Conservation (phyloP, 805 yeast genomes). For the Candida schatavii region DNA sequence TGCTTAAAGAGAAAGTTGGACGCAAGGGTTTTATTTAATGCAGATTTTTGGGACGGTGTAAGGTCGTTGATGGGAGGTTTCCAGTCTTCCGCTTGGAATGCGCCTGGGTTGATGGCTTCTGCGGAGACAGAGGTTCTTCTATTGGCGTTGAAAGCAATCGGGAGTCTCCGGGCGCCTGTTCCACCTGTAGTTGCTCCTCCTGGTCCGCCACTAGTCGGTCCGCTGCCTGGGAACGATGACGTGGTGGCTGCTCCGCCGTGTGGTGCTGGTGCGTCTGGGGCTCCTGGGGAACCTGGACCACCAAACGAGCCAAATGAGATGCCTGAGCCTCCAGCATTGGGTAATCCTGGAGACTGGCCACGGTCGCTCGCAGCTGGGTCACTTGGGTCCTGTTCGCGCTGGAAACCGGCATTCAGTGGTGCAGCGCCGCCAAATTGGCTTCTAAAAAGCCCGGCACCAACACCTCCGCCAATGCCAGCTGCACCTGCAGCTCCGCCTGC, state of each 20-base stretch:
- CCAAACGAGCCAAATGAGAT: background rate
- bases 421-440: slow-evolving; percentile 21
- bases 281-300: background rate
- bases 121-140: slow-evolving; percentile 91
- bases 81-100: slow-evolving; percentile 66
- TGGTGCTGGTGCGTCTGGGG: slow-evolving; percentile 2
- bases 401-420: slow-evolving; percentile 6
- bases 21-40: slow-evolving; percentile 68
- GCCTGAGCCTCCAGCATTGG: background rate
- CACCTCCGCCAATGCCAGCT: too few species aligned
- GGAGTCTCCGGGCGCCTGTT: slow-evolving; percentile 26
- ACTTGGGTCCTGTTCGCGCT: slow-evolving; percentile 26
- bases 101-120: slow-evolving; percentile 77
- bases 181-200: slow-evolving; percentile 16
- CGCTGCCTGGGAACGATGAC: slow-evolving; percentile 1
- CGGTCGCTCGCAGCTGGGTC: slow-evolving; percentile 14
- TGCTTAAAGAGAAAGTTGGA: slow-evolving; percentile 83
- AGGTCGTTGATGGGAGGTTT: slow-evolving; percentile 67
- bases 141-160: slow-evolving; percentile 66
- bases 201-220: too few species aligned
- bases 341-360: background rate
- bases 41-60: slow-evolving; percentile 57
- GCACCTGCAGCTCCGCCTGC: slow-evolving; percentile 4
- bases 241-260: slow-evolving; percentile 8
- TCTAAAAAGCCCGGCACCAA: slow-evolving; percentile 21